Base-by-base conservation (phyloP, 495 filamentous ascomycete genomes). In the Penicillium flavigenum region DNA sequence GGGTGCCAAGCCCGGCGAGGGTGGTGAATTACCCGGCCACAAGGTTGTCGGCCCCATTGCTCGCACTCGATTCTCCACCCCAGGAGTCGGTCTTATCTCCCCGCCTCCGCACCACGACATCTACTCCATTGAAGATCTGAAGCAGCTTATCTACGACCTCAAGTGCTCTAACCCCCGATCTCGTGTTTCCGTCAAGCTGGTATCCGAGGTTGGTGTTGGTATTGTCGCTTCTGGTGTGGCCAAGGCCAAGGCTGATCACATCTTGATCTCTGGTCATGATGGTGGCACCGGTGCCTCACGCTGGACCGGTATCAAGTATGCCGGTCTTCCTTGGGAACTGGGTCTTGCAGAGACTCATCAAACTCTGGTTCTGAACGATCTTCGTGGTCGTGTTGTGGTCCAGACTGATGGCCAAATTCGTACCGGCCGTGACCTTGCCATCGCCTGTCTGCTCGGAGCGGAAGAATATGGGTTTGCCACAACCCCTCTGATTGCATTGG, bases 241-340 rank as follows among this genome's bases (percentile, higher is more conserved):
- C 27, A 98, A 98, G 75, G 94, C 95, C 12, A 97, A 97, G 79
- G 92, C 94, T 54, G 94, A 98, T 65, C 94, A 98, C 69, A 96
- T 98, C 67, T 75, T 98, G 62, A 98, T 98, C 64, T 98, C 95
- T 36, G 95, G 94, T 55, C 94, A 98, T 64, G 94, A 98, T 72
- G 94, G 94, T 79, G 94, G 94, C 65, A 99, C 94, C 63, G 94
- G 94, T 80, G 94, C 94, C 57, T 98, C 94, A 41, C 81, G 94
- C 65, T 99, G 94, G 94, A 99, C 94, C 69, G 94, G 94, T 77
- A 99, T 99, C 84, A 98, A 98, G 76, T 98, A 98, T 72, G 94
- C 95, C 60, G 94, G 94, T 79, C 84, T 98, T 41, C 95, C 94
- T 10, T 99, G 94, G 94, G 94, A 99, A 72, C 73, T 99, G 64